Evolutionary conservation across 2,329 filamentous ascomycete genomes (phyloP).

Genomic region (Scedosporium dehoogii): DNA sequence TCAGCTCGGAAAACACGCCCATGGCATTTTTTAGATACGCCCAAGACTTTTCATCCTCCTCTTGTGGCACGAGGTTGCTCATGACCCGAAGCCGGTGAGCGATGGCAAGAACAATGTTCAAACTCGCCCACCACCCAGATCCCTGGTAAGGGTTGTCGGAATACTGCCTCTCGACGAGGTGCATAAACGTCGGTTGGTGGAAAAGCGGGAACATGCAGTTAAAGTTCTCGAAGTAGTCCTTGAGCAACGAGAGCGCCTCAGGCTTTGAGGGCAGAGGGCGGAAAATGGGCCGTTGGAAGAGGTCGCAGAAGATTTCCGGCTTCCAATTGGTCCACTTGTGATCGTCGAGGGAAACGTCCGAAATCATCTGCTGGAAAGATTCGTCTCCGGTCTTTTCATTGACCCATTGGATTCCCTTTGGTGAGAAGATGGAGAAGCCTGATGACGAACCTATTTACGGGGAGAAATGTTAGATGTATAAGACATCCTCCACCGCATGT

Average conservation of each 20-base stretch:
- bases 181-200: slow-evolving; percentile 97
- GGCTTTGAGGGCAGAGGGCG: slow-evolving; percentile 72
- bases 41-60: slow-evolving; percentile 93
- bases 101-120: slow-evolving; percentile 91
- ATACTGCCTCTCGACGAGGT: slow-evolving; percentile 89
- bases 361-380: slow-evolving; percentile 92
- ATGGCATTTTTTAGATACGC: slow-evolving; percentile 94
- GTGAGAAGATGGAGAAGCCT: slow-evolving; percentile 97
- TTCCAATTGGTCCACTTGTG: slow-evolving; percentile 98
- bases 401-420: slow-evolving; percentile 96
- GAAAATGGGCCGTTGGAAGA: slow-evolving; percentile 80
- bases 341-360: slow-evolving; percentile 79
- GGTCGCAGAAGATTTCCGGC: slow-evolving; percentile 88
- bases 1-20: slow-evolving; percentile 83
- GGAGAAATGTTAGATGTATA: slow-evolving; percentile 4
- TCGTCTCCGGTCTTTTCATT: slow-evolving; percentile 95
- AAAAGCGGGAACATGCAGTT: slow-evolving; percentile 98
- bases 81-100: slow-evolving; percentile 86
- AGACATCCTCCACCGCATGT: neutral
- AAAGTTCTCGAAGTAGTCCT: slow-evolving; percentile 96
- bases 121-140: slow-evolving; percentile 95
- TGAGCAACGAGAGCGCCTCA: slow-evolving; percentile 80
- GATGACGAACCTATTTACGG: slow-evolving; percentile 68
- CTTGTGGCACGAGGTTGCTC: slow-evolving; percentile 82
- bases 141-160: slow-evolving; percentile 86